A percentile compares a stretch with the other conserved stretches of the same genome.
These are phyloP conservation scores for Ammopiptanthus mongolicus DNA, from an alignment of 306 rosid genomes.

Conservation along the genomic window DNA sequence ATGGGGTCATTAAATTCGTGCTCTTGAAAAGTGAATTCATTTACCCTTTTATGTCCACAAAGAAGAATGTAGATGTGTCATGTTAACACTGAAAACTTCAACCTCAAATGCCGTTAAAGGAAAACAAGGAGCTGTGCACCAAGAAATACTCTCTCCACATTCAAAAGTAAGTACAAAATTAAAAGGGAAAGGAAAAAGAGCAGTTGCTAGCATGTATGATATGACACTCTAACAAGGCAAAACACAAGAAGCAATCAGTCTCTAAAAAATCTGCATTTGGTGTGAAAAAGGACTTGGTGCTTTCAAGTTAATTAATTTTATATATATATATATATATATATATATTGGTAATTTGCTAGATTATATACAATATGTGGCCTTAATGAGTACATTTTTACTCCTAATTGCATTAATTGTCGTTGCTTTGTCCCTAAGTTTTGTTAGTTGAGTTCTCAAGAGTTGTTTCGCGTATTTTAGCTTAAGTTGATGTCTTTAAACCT, in stretches of 20 bases:
- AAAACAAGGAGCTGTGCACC: background rate
- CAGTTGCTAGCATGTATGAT: background rate
- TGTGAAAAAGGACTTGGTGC: background rate
- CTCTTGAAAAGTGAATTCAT: background rate
- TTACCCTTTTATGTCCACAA: background rate
- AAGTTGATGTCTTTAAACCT: too few species aligned
- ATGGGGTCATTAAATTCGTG: constrained; percentile 3
- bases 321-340: too few species aligned
- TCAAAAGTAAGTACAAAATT: background rate
- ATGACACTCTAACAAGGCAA: background rate
- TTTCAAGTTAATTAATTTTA: background rate
- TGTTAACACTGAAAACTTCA: background rate
- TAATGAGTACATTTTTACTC: too few species aligned
- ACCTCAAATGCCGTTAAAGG: background rate
- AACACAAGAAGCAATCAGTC: background rate
- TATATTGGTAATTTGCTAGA: too few species aligned
- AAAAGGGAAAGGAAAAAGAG: background rate
- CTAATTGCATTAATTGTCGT: too few species aligned
- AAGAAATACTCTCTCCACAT: background rate
- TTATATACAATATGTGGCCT: too few species aligned
- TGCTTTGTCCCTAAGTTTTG: too few species aligned
- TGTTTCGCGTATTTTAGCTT: too few species aligned
- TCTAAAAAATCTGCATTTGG: background rate
- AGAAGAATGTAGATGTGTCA: background rate
- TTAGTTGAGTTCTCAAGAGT: too few species aligned